These are phyloP conservation scores for Lasiodiplodia sp. DNA, from an alignment of 2,329 filamentous ascomycete genomes.

Conservation along the genomic window DNA sequence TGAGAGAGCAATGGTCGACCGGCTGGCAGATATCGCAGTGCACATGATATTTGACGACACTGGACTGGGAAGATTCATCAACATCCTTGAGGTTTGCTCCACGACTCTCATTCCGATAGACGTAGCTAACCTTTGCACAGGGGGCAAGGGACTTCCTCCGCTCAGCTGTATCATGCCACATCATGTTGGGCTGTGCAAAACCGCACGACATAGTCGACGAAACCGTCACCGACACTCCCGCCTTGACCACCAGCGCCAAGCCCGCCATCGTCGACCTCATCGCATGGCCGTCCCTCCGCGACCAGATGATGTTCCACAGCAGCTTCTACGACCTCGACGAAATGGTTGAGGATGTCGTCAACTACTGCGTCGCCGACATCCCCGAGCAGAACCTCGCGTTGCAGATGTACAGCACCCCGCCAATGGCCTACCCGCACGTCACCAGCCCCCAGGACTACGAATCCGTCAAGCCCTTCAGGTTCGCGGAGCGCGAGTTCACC, in stretches of 20 bases:
- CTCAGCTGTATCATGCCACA: not conserved
- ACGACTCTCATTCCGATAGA: too few species aligned
- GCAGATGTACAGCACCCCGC: conserved; percentile 9
- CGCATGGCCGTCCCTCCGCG: conserved; percentile 26
- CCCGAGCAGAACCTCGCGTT: conserved; percentile 12
- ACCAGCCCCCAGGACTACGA: not conserved
- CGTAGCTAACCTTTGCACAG: not conserved
- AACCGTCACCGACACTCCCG: not conserved
- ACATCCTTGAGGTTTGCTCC: conserved; percentile 1
- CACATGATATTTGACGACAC: conserved; percentile 25
- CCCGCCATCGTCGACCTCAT: conserved; percentile 27
- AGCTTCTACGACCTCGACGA: conserved; percentile 24
- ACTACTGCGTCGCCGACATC: conserved; percentile 22
- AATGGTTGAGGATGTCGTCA: conserved; percentile 22
- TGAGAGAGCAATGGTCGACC: not conserved
- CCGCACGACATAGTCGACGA: not conserved
- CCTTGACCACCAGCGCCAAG: not conserved
- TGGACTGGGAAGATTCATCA: conserved; percentile 3
- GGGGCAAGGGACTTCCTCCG: conserved; percentile 8
- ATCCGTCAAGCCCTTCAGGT: not conserved
- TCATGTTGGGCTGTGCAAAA: conserved; percentile 8
- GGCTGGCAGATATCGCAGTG: not conserved
- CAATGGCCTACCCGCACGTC: not conserved
- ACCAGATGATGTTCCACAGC: conserved; percentile 27
- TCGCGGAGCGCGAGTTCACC: not conserved